Conservation (phyloP, 805 yeast genomes). For the Ogataea glucozyma region DNA sequence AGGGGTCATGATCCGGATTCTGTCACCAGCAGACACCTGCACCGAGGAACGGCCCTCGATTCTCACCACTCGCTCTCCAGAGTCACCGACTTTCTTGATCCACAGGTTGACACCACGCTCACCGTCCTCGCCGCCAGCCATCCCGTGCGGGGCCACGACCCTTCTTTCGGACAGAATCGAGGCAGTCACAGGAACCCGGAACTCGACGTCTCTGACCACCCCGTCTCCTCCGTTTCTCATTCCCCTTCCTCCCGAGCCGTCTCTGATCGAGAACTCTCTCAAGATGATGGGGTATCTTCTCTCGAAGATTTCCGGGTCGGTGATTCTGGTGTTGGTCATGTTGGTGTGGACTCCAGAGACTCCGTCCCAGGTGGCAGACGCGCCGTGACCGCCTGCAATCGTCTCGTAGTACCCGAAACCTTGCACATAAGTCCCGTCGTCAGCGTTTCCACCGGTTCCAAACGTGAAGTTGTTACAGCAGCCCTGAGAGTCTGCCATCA, state of each 20-base stretch:
- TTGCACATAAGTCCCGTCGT: constrained; percentile 50
- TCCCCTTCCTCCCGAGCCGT: constrained; percentile 81
- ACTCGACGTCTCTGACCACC: constrained; percentile 81
- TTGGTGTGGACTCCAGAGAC: constrained; percentile 90
- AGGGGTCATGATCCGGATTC: constrained; percentile 69
- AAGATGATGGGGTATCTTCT: constrained; percentile 83
- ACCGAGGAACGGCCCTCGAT: constrained; percentile 77
- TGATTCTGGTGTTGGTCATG: constrained; percentile 91
- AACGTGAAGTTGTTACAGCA: constrained; percentile 93
- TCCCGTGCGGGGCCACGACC: constrained; percentile 81
- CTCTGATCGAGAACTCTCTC: constrained; percentile 67
- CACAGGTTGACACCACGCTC: constrained; percentile 65
- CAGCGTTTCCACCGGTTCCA: constrained; percentile 69
- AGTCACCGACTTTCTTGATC: constrained; percentile 37
- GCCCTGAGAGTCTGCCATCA: constrained; percentile 95
- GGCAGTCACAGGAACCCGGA: constrained; percentile 67
- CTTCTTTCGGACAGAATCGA: constrained; percentile 87
- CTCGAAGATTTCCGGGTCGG: constrained; percentile 88
- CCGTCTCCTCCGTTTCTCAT: constrained; percentile 80
- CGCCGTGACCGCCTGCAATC: constrained; percentile 95
- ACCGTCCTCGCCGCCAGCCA: constrained; percentile 81
- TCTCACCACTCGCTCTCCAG: constrained; percentile 41
- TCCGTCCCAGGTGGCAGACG: constrained; percentile 80
- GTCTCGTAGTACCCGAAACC: constrained; percentile 94
- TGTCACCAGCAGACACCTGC: constrained; percentile 58